Conservation (phyloP, 148 eudicot genomes). For the Diospyros lotus region DNA sequence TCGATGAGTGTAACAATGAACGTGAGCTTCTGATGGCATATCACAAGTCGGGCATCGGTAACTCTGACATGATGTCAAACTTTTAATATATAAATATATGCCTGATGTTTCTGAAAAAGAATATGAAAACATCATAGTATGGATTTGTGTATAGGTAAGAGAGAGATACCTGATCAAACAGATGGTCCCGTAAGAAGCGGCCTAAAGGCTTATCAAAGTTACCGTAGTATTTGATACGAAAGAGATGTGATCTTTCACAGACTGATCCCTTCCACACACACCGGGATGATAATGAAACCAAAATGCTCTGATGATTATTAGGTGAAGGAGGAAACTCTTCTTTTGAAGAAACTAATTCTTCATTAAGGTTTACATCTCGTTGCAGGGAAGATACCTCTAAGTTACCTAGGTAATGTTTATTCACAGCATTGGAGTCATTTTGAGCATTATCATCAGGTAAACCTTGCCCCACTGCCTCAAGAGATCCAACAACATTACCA, state of each 20-base stretch:
- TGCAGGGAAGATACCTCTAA: constrained; percentile 29
- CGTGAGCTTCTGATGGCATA: constrained; percentile 91
- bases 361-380: constrained; percentile 35
- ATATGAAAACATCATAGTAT: background rate
- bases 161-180: constrained; percentile 75
- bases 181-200: constrained; percentile 80
- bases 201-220: constrained; percentile 91
- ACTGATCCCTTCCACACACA: constrained; percentile 96
- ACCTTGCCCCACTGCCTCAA: constrained; percentile 11
- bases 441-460: constrained; percentile 16
- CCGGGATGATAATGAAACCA: constrained; percentile 84
- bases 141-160: background rate
- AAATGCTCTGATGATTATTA: constrained; percentile 78
- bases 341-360: constrained; percentile 38
- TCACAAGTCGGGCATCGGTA: constrained; percentile 75
- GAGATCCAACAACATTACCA: constrained; percentile 20
- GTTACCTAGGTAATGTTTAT: constrained; percentile 17
- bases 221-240: constrained; percentile 92
- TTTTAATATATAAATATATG: background rate
- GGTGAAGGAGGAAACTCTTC: constrained; percentile 87
- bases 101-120: constrained; percentile 3
- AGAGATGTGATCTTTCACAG: constrained; percentile 90
- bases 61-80: constrained; percentile 37
- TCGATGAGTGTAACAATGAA: constrained; percentile 91
- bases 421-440: constrained; percentile 19